phyloP scores from a whole-genome alignment of 2,329 filamentous ascomycete species.

The Hymenoscyphus salicellus region DNA sequence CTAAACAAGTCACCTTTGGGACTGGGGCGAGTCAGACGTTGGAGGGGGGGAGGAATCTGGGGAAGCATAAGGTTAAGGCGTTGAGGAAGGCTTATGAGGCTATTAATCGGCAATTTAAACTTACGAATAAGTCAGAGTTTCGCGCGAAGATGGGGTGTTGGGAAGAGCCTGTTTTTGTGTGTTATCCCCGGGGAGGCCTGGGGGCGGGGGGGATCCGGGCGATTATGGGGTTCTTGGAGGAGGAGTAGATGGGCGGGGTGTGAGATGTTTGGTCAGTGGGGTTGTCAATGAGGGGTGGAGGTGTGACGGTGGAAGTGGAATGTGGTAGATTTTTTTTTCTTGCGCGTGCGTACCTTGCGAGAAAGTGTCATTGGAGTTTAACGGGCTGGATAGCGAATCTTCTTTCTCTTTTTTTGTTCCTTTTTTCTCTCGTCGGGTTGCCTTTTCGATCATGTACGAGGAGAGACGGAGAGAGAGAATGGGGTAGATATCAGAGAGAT shows the following conservation, averaged over 20 bases:
- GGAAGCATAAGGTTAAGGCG: constrained; percentile 76
- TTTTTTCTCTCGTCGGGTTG: too few species aligned
- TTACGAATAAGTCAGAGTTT: constrained; percentile 85
- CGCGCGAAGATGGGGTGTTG: constrained; percentile 83
- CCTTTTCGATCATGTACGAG: too few species aligned
- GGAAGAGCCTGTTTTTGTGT: constrained; percentile 84
- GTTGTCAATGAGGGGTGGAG: not conserved
- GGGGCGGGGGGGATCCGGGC: constrained; percentile 78
- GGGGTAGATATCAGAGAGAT: too few species aligned
- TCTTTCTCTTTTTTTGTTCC: too few species aligned
- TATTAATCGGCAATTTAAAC: constrained; percentile 74
- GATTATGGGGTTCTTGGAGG: constrained; percentile 88
- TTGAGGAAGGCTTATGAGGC: constrained; percentile 79
- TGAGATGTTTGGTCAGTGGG: not conserved
- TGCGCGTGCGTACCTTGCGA: not conserved
- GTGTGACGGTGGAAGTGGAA: not conserved
- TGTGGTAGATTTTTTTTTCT: too few species aligned
- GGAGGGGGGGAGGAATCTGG: constrained; percentile 75
- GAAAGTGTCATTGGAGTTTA: too few species aligned
- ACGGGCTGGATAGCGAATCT: too few species aligned
- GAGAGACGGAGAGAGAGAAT: too few species aligned
- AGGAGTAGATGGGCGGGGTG: constrained; percentile 42
- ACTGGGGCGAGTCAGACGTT: constrained; percentile 74
- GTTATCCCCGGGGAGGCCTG: constrained; percentile 82
- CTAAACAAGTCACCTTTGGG: constrained; percentile 76